Base-by-base conservation (phyloP, 2,329 filamentous ascomycete genomes). In the Trichophyton verrucosum region DNA sequence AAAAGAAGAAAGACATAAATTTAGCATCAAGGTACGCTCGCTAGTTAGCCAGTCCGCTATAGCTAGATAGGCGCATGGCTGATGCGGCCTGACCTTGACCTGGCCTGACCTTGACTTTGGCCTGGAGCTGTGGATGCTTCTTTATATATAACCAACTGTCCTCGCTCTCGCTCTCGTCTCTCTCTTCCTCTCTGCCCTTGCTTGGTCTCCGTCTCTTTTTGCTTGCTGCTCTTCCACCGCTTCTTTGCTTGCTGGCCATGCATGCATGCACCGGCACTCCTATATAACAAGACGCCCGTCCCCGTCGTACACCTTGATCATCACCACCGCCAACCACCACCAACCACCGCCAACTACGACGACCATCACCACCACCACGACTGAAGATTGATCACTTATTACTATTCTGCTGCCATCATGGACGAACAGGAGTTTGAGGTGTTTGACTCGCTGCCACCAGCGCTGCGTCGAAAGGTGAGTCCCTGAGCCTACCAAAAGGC, bases 391-490 rank as follows among this genome's bases (percentile, higher is more conserved):
- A 27, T 27, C 24, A 27, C 4, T 6, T 5, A 6, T 6, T 6
- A 1, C 24, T 27, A 27, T 27, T 6, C 24, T 27, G 6, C 24
- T 6, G 7, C 7, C 30, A 55, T 13, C 17, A 55, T 55, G 49
- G 49, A 55, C 49, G 49, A 55, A 36, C 49, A 55, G 30, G 49
- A 55, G 49, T 17, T 55, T 9, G 69, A 72, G 47, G 75, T 77
- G 58, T 82, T 81, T 62, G 78, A 82, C 64, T 76, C 77, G 46
- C 72, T 83, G 9, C 81, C 81, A 20, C 78, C 78, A 24, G 80
- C 80, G 15, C 76, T 84, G 59, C 76, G 80, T 67, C 76, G 81
- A 71, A 84, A 84, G 75, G 81, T 84, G 73, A 76, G 80, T 75
- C 42, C 57, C 38, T 62, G 24, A 27, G 24, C 24, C 24, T 27